Conservation (phyloP, 2,329 filamentous ascomycete genomes). For the Apiospora koreana region DNA sequence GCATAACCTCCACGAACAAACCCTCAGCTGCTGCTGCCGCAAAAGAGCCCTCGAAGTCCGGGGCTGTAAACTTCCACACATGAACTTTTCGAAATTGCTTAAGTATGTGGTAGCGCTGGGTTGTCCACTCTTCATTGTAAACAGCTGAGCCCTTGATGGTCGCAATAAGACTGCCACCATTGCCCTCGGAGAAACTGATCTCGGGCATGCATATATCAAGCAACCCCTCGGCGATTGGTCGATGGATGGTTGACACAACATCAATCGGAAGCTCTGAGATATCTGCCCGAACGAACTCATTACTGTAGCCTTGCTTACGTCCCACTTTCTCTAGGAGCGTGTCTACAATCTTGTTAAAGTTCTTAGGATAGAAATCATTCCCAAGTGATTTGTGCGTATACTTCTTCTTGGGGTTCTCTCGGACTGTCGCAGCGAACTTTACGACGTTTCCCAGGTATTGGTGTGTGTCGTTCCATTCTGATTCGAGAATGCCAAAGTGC, state of each 20-base stretch:
- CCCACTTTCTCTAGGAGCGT: not conserved
- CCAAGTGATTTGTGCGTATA: not conserved
- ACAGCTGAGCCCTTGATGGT: not conserved
- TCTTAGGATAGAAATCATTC: not conserved
- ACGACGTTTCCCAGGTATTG: not conserved
- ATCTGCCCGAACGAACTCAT: not conserved
- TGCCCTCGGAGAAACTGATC: not conserved
- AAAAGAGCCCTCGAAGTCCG: not conserved
- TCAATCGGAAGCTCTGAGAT: not conserved
- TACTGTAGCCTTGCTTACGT: not conserved
- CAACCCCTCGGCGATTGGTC: not conserved
- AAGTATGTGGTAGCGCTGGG: not conserved
- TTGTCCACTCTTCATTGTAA: not conserved
- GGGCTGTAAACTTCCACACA: not conserved
- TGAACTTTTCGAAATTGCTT: not conserved
- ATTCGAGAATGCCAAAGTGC: not conserved
- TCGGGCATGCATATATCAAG: not conserved
- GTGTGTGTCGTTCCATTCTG: not conserved
- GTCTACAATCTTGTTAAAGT: not conserved
- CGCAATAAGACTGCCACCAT: not conserved
- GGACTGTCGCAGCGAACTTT: not conserved
- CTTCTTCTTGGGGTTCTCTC: not conserved
- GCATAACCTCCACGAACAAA: not conserved
- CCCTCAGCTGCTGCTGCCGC: not conserved
- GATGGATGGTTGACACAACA: not conserved